A percentile compares a stretch with the other conserved stretches of the same genome.
phyloP scores from a whole-genome alignment of 2,329 filamentous ascomycete genomes.

The Diaporthe humulicola region DNA sequence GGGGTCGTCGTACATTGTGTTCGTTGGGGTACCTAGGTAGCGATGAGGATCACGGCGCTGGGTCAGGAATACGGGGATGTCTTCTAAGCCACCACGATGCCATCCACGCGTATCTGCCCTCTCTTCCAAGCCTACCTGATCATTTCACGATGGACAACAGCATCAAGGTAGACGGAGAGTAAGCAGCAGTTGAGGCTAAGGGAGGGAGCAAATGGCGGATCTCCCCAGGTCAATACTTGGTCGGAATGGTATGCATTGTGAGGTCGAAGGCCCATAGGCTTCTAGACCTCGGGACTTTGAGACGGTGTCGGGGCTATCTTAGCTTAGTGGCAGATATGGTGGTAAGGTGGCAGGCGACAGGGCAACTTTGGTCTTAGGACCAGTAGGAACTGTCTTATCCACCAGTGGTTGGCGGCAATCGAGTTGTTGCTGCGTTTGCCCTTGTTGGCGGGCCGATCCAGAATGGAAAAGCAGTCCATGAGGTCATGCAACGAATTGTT shows the following conservation, averaged over 20 bases:
- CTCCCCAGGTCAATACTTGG: neutral
- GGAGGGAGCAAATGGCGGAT: neutral
- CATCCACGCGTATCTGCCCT: neutral
- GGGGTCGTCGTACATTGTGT: neutral
- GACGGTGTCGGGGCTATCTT: slow-evolving; percentile 28
- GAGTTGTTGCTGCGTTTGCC: neutral
- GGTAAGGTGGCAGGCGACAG: neutral
- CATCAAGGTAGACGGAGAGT: neutral
- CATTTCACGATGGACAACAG: neutral
- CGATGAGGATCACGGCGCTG: neutral
- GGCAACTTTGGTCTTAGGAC: neutral
- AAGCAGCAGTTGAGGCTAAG: too few relatives aligned
- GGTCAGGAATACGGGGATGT: neutral
- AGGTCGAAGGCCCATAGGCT: neutral
- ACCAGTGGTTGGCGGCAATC: neutral
- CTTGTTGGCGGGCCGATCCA: slow-evolving; percentile 11
- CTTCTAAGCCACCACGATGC: neutral
- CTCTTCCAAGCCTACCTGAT: neutral
- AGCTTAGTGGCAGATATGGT: slow-evolving; percentile 5
- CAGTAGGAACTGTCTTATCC: neutral
- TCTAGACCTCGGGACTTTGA: slow-evolving; percentile 19
- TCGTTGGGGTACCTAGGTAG: neutral
- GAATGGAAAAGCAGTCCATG: neutral
- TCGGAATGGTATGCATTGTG: neutral
- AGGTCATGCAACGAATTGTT: neutral